A percentile compares a stretch with the other conserved stretches of the same genome.
Evolutionary conservation across 352 stramenopile genomes (phyloP).

Genomic region (Phytophthora niederhauseri): DNA sequence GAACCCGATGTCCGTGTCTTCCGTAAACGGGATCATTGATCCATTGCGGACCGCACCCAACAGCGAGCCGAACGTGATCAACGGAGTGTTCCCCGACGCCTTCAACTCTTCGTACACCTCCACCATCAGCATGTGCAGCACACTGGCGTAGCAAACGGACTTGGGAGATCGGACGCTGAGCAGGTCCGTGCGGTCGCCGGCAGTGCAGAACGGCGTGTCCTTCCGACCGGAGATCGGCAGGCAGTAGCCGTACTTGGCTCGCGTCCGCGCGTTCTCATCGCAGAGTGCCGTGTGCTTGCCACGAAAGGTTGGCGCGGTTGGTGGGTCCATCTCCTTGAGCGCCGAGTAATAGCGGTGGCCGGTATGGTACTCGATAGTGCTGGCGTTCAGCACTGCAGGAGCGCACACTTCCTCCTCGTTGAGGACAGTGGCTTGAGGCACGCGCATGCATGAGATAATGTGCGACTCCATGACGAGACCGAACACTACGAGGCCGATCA

Average conservation of each 20-base stretch:
- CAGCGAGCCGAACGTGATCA: slow-evolving; percentile 52
- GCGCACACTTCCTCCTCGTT: slow-evolving; percentile 11
- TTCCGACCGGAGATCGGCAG: slow-evolving; percentile 56
- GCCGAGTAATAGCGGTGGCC: slow-evolving; percentile 25
- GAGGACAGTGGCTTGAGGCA: neutral
- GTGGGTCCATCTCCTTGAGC: slow-evolving; percentile 26
- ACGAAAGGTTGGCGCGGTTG: slow-evolving; percentile 31
- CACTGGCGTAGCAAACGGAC: slow-evolving; percentile 52
- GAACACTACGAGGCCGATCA: neutral
- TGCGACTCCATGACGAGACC: neutral
- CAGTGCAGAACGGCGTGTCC: slow-evolving; percentile 50
- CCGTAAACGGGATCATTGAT: slow-evolving; percentile 62
- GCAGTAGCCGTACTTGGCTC: slow-evolving; percentile 39
- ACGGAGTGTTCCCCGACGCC: slow-evolving; percentile 28
- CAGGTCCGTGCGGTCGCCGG: slow-evolving; percentile 51
- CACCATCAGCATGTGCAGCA: slow-evolving; percentile 62
- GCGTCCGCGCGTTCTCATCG: slow-evolving; percentile 8
- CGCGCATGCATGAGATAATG: neutral
- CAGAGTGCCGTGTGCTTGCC: slow-evolving; percentile 31
- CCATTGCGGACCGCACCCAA: slow-evolving; percentile 54
- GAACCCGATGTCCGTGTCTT: slow-evolving; percentile 61
- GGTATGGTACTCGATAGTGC: slow-evolving; percentile 26
- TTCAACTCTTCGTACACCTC: slow-evolving; percentile 60
- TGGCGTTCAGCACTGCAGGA: slow-evolving; percentile 17
- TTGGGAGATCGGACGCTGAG: slow-evolving; percentile 30